phyloP scores from a whole-genome alignment of 495 filamentous ascomycete genomes.

The Bacidia rubella region DNA sequence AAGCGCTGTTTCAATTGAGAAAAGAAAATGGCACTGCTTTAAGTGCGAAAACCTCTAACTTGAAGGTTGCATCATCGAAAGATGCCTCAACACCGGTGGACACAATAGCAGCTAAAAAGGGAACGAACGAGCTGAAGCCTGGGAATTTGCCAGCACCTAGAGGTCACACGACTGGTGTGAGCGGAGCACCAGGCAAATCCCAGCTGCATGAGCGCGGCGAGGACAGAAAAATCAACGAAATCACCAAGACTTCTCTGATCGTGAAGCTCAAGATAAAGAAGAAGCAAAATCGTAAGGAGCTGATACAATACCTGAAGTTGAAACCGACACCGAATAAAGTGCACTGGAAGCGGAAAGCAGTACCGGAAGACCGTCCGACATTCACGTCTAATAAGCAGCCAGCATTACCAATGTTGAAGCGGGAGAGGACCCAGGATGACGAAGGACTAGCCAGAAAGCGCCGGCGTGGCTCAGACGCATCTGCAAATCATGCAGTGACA shows the following conservation, averaged over 20 bases:
- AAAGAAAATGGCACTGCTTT: neutral
- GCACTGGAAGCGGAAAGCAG: neutral
- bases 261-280: conserved; percentile 10
- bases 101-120: neutral
- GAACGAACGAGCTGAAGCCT: neutral
- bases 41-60: conserved; percentile 12
- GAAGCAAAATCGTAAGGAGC: conserved; percentile 6
- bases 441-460: conserved; percentile 2
- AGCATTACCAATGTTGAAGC: neutral
- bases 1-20: conserved; percentile 22
- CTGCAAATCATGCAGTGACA: neutral
- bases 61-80: neutral
- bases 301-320: conserved; percentile 8
- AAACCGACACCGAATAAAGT: conserved; percentile 10
- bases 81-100: neutral
- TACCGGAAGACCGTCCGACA: neutral
- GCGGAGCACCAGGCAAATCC: neutral
- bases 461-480: neutral
- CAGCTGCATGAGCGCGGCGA: neutral
- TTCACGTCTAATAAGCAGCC: conserved; percentile 1
- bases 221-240: neutral
- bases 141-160: neutral
- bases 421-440: neutral
- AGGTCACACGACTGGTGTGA: neutral
- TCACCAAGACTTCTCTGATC: conserved; percentile 4